Base-by-base conservation (phyloP, 495 filamentous ascomycete genomes). In the Hypoxylon cercidicola region DNA sequence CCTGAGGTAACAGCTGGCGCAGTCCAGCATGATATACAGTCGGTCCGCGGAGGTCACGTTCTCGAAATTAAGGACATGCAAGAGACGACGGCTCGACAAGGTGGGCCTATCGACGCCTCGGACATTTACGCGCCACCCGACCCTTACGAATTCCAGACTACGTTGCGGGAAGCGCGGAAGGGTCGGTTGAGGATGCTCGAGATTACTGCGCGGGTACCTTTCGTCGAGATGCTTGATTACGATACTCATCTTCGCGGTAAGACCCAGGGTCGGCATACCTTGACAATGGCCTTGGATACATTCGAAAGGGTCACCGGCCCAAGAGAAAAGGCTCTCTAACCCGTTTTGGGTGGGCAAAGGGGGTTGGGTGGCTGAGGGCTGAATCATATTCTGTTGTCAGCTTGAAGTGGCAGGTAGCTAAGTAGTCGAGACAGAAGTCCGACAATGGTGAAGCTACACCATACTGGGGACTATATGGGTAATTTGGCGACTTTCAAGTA, bases 181-280 rank as follows among this genome's bases (percentile, higher is more conserved):
- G 75, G 62, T 15, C 70, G 59, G 1, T 68, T 77, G 28, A 68
- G 81, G 44, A 79, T 81, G 79, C 67, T 82, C 25, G 74, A 81
- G 5, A 90, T 99, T 58, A 85, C 85, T 4, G 96, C 93, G 3
- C 86, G 89, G 60, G 93, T 97, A 25, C 96, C 96, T 40, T 77
- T 98, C 55, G 93, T 93, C 74, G 94, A 98, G 75, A 97, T 98
- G 93, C 90, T 97, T 49, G 93, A 94, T 30, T 99, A 99, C 77
- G 77, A 98, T 69, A 93, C 90, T 75, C 91, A 96, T 74, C 78
- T 99, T 71, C 79, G 96, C 39, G 92, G 90, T 74, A 77, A 96
- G 78, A 99, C 93, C 13, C 89, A 87, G 9, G 96, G 96, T 0
- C 82, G 95, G 23, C 96, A 96, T 21, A 91, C 92, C 4, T 92